Percentiles rank a stretch among this genome's conserved stretches.
Conservation (phyloP, 1,284 basidiomycete species). For the Sporisorium scitamineum region DNA sequence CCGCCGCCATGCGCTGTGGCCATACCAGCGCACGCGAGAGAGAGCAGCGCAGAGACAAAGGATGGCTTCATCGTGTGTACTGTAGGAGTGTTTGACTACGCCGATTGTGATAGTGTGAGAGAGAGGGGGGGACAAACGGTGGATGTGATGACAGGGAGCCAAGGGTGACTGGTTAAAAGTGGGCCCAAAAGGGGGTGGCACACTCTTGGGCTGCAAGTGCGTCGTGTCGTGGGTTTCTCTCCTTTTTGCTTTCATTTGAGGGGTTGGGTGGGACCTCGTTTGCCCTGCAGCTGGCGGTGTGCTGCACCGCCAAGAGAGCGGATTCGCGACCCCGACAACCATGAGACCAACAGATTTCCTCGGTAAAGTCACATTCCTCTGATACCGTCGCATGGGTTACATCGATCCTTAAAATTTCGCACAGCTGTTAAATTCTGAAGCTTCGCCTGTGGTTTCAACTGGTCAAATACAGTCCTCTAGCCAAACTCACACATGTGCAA, state of each 20-base stretch:
- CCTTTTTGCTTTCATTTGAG: background rate
- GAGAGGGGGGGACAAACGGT: background rate
- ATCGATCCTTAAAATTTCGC: no score
- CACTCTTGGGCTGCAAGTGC: background rate
- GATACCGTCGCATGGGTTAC: background rate
- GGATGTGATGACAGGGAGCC: no score
- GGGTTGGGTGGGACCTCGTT: no score
- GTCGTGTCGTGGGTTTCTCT: background rate
- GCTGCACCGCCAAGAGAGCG: no score
- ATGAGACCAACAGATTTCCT: background rate
- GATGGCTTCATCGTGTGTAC: constrained; percentile 34
- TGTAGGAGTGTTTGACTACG: background rate
- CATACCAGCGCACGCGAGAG: constrained; percentile 32
- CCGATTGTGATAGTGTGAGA: background rate
- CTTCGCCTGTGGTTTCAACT: no score
- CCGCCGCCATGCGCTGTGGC: constrained; percentile 30
- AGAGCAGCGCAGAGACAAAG: constrained; percentile 24
- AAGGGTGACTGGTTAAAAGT: background rate
- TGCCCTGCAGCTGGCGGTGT: no score
- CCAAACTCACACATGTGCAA: no score
- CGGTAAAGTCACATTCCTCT: background rate
- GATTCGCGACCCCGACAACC: no score
- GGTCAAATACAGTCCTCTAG: no score
- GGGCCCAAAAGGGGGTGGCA: no score
- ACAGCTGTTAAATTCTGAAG: no score